A percentile compares a stretch with the other conserved stretches of the same genome.
These are phyloP conservation scores for Alternaria tenuissima DNA, from an alignment of 2,329 filamentous ascomycete genomes.

Conservation along the genomic window DNA sequence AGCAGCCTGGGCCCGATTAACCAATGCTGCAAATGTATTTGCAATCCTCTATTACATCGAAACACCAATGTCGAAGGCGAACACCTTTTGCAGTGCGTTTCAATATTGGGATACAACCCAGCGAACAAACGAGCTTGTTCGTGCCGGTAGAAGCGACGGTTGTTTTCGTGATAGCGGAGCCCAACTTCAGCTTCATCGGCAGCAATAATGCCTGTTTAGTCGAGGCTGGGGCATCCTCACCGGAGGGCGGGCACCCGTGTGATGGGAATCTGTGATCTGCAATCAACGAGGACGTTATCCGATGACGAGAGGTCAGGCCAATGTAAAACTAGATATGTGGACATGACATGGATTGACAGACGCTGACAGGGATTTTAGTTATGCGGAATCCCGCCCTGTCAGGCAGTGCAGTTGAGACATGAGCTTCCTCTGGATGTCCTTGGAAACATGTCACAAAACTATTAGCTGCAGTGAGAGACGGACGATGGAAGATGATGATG, in stretches of 20 bases:
- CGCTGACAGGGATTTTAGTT: constrained; percentile 22
- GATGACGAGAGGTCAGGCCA: background rate
- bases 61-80: background rate
- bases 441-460: constrained; percentile 2
- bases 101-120: background rate
- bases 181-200: background rate
- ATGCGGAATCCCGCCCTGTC: background rate
- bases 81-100: background rate
- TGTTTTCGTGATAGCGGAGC: background rate
- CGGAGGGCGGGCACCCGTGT: background rate
- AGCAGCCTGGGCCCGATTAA: background rate
- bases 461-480: constrained; percentile 1
- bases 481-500: background rate
- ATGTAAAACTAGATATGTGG: constrained; percentile 29
- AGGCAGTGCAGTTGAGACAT: constrained; percentile 1
- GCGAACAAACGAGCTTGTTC: background rate
- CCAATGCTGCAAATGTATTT: background rate
- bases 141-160: background rate
- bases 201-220: background rate
- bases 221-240: background rate
- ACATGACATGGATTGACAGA: constrained; percentile 18
- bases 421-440: background rate
- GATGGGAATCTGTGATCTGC: background rate
- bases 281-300: background rate
- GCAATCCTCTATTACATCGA: background rate